These are phyloP conservation scores for Mucor mucedo DNA, from an alignment of 371 early-diverging fungal genomes.

Conservation along the genomic window DNA sequence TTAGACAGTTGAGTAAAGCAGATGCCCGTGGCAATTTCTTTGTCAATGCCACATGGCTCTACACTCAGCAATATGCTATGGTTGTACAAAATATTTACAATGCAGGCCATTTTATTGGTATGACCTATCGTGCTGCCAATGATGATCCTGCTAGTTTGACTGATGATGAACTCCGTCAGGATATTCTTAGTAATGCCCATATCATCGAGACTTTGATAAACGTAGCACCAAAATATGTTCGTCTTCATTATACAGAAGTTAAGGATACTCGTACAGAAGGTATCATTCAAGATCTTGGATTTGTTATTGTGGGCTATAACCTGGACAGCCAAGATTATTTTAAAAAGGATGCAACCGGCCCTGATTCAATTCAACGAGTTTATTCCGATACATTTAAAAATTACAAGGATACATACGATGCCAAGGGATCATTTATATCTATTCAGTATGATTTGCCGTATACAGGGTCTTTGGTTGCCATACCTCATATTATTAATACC, in stretches of 20 bases:
- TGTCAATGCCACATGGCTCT: conserved; percentile 63
- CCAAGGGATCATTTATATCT: conserved; percentile 57
- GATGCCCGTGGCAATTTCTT: conserved; percentile 66
- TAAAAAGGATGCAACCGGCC: conserved; percentile 40
- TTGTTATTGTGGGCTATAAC: conserved; percentile 58
- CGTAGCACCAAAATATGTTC: conserved; percentile 58
- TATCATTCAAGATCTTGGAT: conserved; percentile 53
- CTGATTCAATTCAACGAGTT: conserved; percentile 35
- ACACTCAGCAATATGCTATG: conserved; percentile 59
- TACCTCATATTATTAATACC: conserved; percentile 51
- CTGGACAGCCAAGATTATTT: conserved; percentile 58
- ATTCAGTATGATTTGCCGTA: conserved; percentile 64
- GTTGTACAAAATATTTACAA: conserved; percentile 58
- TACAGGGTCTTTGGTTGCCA: conserved; percentile 54
- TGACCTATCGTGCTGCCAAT: conserved; percentile 62
- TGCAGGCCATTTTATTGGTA: conserved; percentile 66
- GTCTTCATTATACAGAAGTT: conserved; percentile 55
- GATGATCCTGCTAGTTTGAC: conserved; percentile 50
- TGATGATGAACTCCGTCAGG: conserved; percentile 49
- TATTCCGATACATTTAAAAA: conserved; percentile 40
- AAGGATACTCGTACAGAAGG: conserved; percentile 49
- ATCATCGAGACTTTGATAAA: conserved; percentile 54
- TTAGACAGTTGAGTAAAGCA: conserved; percentile 54
- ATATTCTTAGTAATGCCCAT: conserved; percentile 54
- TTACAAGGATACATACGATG: conserved; percentile 50